These are phyloP conservation scores for Diaporthe australafricana DNA, from an alignment of 2,329 filamentous ascomycete species.

Conservation along the genomic window DNA sequence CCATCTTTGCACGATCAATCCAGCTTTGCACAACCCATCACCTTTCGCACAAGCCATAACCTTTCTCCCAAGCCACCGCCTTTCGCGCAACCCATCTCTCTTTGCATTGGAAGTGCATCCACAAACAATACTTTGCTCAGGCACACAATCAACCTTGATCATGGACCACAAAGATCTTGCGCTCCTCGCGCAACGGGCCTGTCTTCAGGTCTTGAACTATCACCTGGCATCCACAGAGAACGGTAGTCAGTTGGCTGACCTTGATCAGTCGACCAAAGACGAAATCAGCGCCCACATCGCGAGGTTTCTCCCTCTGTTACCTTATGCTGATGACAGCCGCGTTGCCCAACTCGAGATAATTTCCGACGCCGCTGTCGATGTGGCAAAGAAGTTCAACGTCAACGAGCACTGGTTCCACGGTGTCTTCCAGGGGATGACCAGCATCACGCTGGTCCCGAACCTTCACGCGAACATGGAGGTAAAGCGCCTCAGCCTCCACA, in stretches of 20 bases:
- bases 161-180: background rate
- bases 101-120: no score
- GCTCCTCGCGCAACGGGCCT: background rate
- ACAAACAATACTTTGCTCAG: no score
- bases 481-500: no score
- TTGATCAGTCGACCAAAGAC: background rate
- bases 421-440: background rate
- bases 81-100: no score
- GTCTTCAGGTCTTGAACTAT: background rate
- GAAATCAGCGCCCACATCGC: background rate
- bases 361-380: background rate
- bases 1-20: background rate
- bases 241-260: background rate
- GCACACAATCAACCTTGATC: background rate
- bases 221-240: background rate
- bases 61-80: no score
- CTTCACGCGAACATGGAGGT: background rate
- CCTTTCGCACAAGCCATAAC: no score
- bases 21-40: no score
- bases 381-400: background rate
- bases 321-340: background rate
- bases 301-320: background rate
- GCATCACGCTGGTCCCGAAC: background rate
- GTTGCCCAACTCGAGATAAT: background rate
- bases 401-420: background rate